Evolutionary conservation across 352 stramenopile genomes (phyloP).

Genomic region (Phytophthora chlamydospora): DNA sequence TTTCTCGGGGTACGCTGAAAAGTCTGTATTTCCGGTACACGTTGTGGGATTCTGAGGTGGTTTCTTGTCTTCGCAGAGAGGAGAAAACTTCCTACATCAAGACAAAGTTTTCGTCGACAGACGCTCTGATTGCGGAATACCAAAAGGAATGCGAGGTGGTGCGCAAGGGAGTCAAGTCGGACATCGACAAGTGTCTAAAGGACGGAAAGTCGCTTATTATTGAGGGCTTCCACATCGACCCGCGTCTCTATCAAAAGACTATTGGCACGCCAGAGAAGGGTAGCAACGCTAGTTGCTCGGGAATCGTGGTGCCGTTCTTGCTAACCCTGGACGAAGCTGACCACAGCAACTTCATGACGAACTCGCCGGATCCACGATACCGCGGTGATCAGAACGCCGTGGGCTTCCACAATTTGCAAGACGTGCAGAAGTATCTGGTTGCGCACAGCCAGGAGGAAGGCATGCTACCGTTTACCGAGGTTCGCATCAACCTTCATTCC

Average conservation of each 20-base stretch:
- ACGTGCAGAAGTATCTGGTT: constrained; percentile 78
- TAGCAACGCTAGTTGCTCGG: constrained; percentile 46
- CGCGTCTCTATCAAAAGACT: constrained; percentile 83
- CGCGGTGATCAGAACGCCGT: constrained; percentile 52
- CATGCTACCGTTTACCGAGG: constrained; percentile 73
- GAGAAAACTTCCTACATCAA: constrained; percentile 76
- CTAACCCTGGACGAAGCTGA: constrained; percentile 68
- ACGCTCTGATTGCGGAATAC: constrained; percentile 73
- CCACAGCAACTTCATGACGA: constrained; percentile 81
- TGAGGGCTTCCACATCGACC: constrained; percentile 88
- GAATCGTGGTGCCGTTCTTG: constrained; percentile 85
- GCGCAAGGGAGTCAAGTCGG: constrained; percentile 78
- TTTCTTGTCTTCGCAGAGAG: constrained; percentile 28
- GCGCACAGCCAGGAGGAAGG: constrained; percentile 49
- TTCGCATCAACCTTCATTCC: constrained; percentile 85
- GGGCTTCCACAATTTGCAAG: constrained; percentile 79
- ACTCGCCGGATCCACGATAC: constrained; percentile 86
- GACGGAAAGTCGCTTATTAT: constrained; percentile 91
- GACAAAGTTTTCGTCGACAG: constrained; percentile 62
- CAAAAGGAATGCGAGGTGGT: constrained; percentile 82
- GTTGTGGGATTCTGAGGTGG: not conserved
- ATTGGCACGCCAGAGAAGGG: constrained; percentile 42
- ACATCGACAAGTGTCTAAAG: constrained; percentile 91
- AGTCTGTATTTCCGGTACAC: not conserved
- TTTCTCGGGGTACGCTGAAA: constrained; percentile 72